Percentiles rank a stretch among this genome's conserved stretches.
phyloP scores from a whole-genome alignment of 2,329 filamentous ascomycete genomes.

The Penicillium hordei region DNA sequence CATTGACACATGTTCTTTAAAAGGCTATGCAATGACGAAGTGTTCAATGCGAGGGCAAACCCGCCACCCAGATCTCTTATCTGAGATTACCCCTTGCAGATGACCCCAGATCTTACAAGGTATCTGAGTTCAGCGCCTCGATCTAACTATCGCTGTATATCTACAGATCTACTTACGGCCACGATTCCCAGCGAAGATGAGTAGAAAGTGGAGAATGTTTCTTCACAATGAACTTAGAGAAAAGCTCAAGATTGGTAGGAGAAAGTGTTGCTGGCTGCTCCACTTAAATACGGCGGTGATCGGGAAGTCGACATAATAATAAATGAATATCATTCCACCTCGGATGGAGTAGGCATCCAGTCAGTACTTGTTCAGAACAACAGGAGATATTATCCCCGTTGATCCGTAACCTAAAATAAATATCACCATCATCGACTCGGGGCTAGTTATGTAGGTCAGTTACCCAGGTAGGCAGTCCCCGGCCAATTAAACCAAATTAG shows the following conservation, averaged over 20 bases:
- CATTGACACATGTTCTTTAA: background rate
- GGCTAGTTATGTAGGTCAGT: background rate
- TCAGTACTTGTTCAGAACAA: background rate
- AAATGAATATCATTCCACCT: slow-evolving; percentile 11
- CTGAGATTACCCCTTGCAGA: slow-evolving; percentile 25
- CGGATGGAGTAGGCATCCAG: background rate
- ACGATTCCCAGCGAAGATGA: background rate
- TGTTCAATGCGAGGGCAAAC: background rate
- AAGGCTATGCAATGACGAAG: background rate
- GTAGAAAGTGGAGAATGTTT: background rate
- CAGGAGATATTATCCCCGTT: slow-evolving; percentile 1
- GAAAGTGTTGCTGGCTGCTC: slow-evolving; percentile 1
- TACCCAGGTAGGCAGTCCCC: background rate
- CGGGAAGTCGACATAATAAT: slow-evolving; percentile 1
- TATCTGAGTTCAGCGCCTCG: slow-evolving; percentile 1
- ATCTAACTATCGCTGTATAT: slow-evolving; percentile 9
- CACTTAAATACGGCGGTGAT: slow-evolving; percentile 7
- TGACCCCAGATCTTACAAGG: slow-evolving; percentile 16
- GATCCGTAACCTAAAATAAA: background rate
- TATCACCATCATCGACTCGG: slow-evolving; percentile 11
- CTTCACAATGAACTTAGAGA: background rate
- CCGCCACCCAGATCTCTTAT: slow-evolving; percentile 15
- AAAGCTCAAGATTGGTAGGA: slow-evolving; percentile 3
- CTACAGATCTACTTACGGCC: background rate
- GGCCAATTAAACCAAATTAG: slow-evolving; percentile 1